phyloP scores from a whole-genome alignment of 2,329 filamentous ascomycete genomes.

The Hymenoscyphus infarciens region DNA sequence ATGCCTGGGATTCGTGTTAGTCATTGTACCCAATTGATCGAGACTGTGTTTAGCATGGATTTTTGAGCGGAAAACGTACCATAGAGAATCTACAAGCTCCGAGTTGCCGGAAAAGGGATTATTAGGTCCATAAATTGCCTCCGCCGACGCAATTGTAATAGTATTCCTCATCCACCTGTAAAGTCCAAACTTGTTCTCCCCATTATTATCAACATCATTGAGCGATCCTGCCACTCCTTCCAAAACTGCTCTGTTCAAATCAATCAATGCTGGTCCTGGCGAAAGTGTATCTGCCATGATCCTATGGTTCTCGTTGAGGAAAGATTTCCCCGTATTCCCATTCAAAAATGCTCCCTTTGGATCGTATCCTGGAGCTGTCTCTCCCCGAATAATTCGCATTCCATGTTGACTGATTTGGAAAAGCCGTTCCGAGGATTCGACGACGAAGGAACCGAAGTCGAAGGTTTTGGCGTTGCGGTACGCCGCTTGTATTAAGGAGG shows the following conservation, averaged over 20 bases:
- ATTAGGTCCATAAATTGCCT: constrained; percentile 44
- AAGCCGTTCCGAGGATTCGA: constrained; percentile 39
- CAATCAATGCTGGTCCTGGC: constrained; percentile 37
- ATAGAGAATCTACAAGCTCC: constrained; percentile 39
- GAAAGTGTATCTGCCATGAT: constrained; percentile 38
- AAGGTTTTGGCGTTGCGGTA: constrained; percentile 41
- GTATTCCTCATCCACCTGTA: constrained; percentile 41
- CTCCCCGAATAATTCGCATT: constrained; percentile 33
- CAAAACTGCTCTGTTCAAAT: constrained; percentile 39
- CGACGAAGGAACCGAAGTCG: constrained; percentile 42
- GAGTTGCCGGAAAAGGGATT: constrained; percentile 41
- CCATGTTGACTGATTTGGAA: constrained; percentile 38
- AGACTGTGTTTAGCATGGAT: background rate
- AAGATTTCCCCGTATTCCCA: constrained; percentile 34
- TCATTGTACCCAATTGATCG: background rate
- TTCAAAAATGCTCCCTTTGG: constrained; percentile 27
- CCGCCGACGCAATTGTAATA: constrained; percentile 40
- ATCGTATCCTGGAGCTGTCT: constrained; percentile 28
- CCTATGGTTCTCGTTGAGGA: constrained; percentile 36
- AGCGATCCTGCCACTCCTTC: constrained; percentile 37
- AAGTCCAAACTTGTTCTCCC: constrained; percentile 35
- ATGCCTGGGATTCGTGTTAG: constrained; percentile 23
- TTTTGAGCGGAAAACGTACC: constrained; percentile 21
- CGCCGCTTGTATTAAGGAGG: constrained; percentile 40
- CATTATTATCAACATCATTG: constrained; percentile 25